Conservation (phyloP, 805 yeast genomes). For the Zygotorulaspora sp. region DNA sequence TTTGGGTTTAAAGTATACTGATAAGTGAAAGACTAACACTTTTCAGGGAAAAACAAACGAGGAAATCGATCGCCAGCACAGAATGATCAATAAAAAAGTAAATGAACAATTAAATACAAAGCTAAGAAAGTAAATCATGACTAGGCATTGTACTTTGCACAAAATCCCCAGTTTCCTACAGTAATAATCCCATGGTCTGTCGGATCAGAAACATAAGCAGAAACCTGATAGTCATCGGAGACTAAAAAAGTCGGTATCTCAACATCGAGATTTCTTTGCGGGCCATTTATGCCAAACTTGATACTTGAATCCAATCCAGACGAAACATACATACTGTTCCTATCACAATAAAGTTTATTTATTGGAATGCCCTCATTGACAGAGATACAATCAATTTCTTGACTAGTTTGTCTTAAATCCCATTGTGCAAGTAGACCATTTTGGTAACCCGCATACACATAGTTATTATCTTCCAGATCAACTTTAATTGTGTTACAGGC, state of each 20-base stretch:
- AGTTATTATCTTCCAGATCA: constrained; percentile 2
- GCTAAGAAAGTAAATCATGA: neutral
- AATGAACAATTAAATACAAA: neutral
- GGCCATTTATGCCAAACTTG: constrained; percentile 7
- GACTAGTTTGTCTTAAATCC: constrained; percentile 35
- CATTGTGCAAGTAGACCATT: constrained; percentile 38
- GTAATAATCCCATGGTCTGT: constrained; percentile 12
- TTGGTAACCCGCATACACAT: constrained; percentile 36
- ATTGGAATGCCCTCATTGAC: constrained; percentile 22
- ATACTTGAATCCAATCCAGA: constrained; percentile 38
- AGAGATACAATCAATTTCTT: constrained; percentile 12
- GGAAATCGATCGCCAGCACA: too few relatives aligned
- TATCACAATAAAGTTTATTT: constrained; percentile 19
- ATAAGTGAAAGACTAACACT: too few relatives aligned
- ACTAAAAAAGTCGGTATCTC: constrained; percentile 19
- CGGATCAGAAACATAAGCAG: constrained; percentile 13
- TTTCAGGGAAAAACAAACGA: too few relatives aligned
- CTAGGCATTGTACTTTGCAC: constrained; percentile 15
- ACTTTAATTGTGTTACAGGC: constrained; percentile 21
- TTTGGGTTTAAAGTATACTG: too few relatives aligned
- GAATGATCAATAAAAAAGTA: neutral
- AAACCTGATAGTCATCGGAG: constrained; percentile 19
- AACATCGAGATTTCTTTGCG: constrained; percentile 1
- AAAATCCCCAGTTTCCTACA: constrained; percentile 22
- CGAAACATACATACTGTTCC: constrained; percentile 19